phyloP scores from a whole-genome alignment of 73 alveolate species.

The Blepharisma japonicum region DNA sequence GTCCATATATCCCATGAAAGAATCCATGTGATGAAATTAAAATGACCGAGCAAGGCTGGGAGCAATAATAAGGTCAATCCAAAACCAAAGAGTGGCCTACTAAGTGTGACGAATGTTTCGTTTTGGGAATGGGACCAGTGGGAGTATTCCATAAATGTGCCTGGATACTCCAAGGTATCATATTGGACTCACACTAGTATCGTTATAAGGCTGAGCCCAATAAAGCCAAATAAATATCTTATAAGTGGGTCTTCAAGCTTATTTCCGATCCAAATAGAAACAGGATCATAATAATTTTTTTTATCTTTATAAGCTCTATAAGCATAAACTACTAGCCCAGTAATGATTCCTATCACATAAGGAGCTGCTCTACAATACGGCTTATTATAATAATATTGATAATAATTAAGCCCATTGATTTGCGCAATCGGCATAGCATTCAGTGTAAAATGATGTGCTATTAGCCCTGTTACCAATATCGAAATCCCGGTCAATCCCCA shows the following conservation, averaged over 20 bases:
- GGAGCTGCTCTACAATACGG: constrained; percentile 49
- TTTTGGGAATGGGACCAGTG: constrained; percentile 21
- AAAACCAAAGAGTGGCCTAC: constrained; percentile 36
- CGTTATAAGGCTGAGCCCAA: constrained; percentile 13
- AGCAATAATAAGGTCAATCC: constrained; percentile 24
- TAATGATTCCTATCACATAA: constrained; percentile 29
- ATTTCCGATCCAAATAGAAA: not conserved
- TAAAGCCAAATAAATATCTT: not conserved
- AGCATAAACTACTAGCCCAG: constrained; percentile 24
- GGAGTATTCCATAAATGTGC: not conserved
- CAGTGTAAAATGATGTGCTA: not conserved
- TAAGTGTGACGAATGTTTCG: constrained; percentile 27
- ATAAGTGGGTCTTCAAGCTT: not conserved
- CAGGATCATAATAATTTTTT: not conserved
- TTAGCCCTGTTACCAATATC: not conserved
- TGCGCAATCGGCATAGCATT: not conserved
- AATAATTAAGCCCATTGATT: not conserved
- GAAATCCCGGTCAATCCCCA: not conserved
- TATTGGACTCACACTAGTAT: constrained; percentile 34
- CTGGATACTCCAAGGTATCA: constrained; percentile 12
- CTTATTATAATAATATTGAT: constrained; percentile 28
- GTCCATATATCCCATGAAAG: constrained; percentile 32
- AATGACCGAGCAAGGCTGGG: constrained; percentile 36
- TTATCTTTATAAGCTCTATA: not conserved
- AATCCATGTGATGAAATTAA: not conserved